Conservation (phyloP, 805 yeast genomes). For the Ascoidea rubescens region DNA sequence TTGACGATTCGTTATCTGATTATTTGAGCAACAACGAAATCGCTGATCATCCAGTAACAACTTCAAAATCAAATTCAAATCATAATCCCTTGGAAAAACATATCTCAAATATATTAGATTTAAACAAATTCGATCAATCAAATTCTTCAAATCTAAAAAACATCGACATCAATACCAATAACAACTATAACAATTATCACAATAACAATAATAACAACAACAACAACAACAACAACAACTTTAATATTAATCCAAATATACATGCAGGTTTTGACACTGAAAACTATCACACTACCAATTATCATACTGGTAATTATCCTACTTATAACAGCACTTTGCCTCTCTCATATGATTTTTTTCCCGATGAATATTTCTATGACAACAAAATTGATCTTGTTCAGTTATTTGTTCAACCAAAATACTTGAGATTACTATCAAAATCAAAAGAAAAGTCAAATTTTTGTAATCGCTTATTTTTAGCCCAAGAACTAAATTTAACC, state of each 20-base stretch:
- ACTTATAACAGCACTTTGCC: no score
- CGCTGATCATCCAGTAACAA: not conserved
- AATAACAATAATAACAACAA: no score
- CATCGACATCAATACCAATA: no score
- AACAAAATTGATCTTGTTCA: slow-evolving; percentile 6
- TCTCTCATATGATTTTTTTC: no score
- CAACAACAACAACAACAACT: no score
- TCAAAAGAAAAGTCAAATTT: not conserved
- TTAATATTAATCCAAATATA: not conserved
- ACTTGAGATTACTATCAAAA: slow-evolving; percentile 3
- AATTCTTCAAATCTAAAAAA: no score
- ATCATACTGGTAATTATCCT: no score
- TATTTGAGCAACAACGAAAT: no score
- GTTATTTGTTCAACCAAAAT: slow-evolving; percentile 9
- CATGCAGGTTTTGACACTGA: not conserved
- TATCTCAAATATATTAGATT: not conserved
- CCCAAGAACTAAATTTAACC: slow-evolving; percentile 4
- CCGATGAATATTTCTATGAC: slow-evolving; percentile 4
- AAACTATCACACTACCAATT: no score
- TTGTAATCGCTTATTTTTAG: slow-evolving; percentile 7
- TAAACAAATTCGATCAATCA: no score
- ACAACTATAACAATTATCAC: no score
- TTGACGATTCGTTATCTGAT: no score
- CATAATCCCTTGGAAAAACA: not conserved
- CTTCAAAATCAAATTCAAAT: not conserved